phyloP scores from a whole-genome alignment of 2,329 filamentous ascomycete genomes.

The Hymenoscyphus linearis region DNA sequence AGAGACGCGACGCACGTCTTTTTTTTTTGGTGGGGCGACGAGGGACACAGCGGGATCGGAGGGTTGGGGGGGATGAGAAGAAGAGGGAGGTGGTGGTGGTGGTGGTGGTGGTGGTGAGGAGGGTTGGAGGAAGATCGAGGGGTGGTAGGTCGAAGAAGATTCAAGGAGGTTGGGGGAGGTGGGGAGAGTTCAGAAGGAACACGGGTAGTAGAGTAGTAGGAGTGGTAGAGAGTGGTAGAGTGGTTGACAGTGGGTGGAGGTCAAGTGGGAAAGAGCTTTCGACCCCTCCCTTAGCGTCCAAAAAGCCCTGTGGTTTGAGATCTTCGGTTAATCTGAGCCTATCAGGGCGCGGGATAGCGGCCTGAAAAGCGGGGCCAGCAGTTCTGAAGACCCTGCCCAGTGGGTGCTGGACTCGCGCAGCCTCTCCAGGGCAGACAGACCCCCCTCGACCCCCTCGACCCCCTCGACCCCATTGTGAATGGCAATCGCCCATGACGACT shows the following conservation, averaged over 20 bases:
- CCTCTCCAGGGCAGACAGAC: too few relatives aligned
- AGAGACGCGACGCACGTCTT: slow-evolving; percentile 8
- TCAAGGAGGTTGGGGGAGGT: slow-evolving; percentile 13
- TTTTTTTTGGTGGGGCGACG: slow-evolving; percentile 14
- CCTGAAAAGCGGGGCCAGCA: too few relatives aligned
- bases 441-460: not conserved
- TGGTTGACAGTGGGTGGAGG: not conserved
- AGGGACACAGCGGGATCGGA: slow-evolving; percentile 20
- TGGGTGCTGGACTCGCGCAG: not conserved
- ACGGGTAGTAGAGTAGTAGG: slow-evolving; percentile 4
- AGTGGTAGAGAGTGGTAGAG: slow-evolving; percentile 14
- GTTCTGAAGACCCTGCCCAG: too few relatives aligned
- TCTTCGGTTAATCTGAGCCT: too few relatives aligned
- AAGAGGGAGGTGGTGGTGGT: slow-evolving; percentile 5
- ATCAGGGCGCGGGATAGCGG: too few relatives aligned
- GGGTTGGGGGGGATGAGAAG: slow-evolving; percentile 15
- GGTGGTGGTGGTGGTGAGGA: not conserved
- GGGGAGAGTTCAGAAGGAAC: not conserved
- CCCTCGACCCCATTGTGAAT: too few relatives aligned
- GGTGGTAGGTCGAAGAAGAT: slow-evolving; percentile 4
- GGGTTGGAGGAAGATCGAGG: not conserved
- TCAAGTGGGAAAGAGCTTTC: not conserved
- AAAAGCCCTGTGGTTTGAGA: too few relatives aligned
- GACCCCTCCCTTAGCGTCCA: not conserved
- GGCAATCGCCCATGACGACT: too few relatives aligned